Evolutionary conservation across 345 rosid species (phyloP), one percentile per base, ranked within the genome.

Genomic region (Conringia planisiliqua): DNA sequence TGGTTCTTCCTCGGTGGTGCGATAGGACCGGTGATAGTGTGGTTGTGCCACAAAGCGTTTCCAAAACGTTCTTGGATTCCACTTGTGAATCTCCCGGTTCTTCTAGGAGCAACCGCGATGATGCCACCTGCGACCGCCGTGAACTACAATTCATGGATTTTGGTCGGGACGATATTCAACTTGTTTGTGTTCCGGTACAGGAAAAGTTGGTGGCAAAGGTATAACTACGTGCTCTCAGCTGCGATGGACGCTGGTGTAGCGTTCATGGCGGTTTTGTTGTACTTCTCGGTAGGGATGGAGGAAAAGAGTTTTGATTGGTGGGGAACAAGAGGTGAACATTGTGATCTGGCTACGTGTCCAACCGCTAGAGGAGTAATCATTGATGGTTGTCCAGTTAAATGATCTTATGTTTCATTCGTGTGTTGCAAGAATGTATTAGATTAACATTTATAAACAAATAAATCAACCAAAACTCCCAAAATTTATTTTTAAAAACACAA

Each of bases 1-100:
- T 89, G 94, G 98, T 93, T 93, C 75, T 93, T 93, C 79, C 71
- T 93, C 0, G 92, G 90, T 39, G 94, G 97, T 18, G 90, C 90
- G 12, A 9, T 88, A 60, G 96, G 98, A 82, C 98, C 97, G 1
- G 60, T 84, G 7, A 64, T 93, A 3, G 85, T 93, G 12, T 83
- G 94, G 96, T 67, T 86, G 60, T 61, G 85, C 9, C 94, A 93
- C 83, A 93, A 84, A 79, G 70, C 85, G 35, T 89, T 93, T 75
- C 96, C 98, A 39, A 80, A 76, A 72, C 84, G 88, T 76, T 65
- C 88, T 24, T 93, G 98, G 98, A 93, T 88, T 69, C 92, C 87
- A 42, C 83, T 93, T 1, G 85, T 91, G 60, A 93, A 93, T 79
- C 94, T 93, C 47, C 97, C 97, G 4, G 94, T 93, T 70, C 86